These are phyloP conservation scores for Penicillium aurantiogriseum DNA, from an alignment of 2,329 filamentous ascomycete genomes.

Conservation along the genomic window DNA sequence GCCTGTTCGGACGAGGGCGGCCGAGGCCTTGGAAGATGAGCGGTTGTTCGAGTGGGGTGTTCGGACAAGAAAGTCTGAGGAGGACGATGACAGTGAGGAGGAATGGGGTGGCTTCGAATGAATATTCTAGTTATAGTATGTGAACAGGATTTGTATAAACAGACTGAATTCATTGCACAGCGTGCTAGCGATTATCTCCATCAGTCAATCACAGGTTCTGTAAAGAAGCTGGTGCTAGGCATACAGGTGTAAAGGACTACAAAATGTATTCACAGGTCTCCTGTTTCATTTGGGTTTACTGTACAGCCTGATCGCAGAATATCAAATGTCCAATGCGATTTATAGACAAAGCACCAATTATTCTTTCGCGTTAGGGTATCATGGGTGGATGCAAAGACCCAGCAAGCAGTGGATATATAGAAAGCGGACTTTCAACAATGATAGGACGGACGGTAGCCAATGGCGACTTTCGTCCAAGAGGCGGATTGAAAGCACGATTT, in stretches of 20 bases:
- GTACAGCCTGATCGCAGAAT: constrained; percentile 13
- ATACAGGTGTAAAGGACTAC: not conserved
- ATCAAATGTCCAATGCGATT: constrained; percentile 4
- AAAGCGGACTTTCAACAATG: not conserved
- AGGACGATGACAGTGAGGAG: constrained; percentile 49
- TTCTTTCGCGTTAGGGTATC: constrained; percentile 35
- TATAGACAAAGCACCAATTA: constrained; percentile 17
- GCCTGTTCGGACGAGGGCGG: constrained; percentile 66
- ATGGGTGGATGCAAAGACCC: constrained; percentile 27
- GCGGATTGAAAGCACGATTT: constrained; percentile 1
- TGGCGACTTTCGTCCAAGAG: not conserved
- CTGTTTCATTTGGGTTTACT: constrained; percentile 8
- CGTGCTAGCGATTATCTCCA: constrained; percentile 10
- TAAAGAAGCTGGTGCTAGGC: not conserved
- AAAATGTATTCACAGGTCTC: constrained; percentile 9
- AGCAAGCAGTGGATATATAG: constrained; percentile 13
- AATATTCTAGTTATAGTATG: constrained; percentile 2
- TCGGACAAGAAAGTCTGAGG: constrained; percentile 41
- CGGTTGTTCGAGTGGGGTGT: constrained; percentile 64
- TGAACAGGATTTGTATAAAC: constrained; percentile 7
- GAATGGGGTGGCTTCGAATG: constrained; percentile 67
- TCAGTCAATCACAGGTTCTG: not conserved
- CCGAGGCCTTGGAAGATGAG: constrained; percentile 70
- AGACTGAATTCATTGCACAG: constrained; percentile 13
- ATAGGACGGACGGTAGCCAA: constrained; percentile 1